Percentiles rank a stretch among this genome's conserved stretches.
phyloP scores from a whole-genome alignment of 2,329 filamentous ascomycete species.

The Colletotrichum neosansevieriae region DNA sequence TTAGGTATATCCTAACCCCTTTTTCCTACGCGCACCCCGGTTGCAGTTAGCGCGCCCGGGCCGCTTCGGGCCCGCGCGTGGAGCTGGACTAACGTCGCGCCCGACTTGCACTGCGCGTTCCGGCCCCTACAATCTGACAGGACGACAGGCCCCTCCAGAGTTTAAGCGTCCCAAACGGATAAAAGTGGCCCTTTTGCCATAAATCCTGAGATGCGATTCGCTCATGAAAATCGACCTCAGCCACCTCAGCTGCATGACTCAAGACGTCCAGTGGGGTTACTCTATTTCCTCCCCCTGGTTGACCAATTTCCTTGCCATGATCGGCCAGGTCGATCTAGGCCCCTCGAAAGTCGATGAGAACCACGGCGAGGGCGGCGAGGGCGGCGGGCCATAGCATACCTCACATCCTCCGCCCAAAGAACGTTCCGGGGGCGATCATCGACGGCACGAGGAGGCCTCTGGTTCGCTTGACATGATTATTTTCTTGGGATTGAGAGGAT shows the following conservation, averaged over 20 bases:
- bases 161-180: conserved; percentile 9
- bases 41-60: no score
- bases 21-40: no score
- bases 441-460: conserved; percentile 23
- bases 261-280: conserved; percentile 16
- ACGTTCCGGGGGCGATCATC: conserved; percentile 1
- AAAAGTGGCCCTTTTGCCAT: neutral
- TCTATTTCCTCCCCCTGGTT: neutral
- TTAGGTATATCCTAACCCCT: no score
- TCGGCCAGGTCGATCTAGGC: conserved; percentile 20
- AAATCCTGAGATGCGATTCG: conserved; percentile 28
- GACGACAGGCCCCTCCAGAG: conserved; percentile 18
- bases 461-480: neutral
- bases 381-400: neutral
- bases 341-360: conserved; percentile 7
- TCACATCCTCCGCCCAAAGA: neutral
- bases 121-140: no score
- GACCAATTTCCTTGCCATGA: conserved; percentile 6
- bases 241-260: conserved; percentile 26
- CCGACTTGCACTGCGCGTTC: no score
- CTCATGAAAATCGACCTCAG: conserved; percentile 29
- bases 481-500: neutral
- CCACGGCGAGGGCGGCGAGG: neutral
- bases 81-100: no score
- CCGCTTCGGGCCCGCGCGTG: no score